Conservation (phyloP, 192 early-diverging fungal species). For the Irineochytrium annulatum region DNA sequence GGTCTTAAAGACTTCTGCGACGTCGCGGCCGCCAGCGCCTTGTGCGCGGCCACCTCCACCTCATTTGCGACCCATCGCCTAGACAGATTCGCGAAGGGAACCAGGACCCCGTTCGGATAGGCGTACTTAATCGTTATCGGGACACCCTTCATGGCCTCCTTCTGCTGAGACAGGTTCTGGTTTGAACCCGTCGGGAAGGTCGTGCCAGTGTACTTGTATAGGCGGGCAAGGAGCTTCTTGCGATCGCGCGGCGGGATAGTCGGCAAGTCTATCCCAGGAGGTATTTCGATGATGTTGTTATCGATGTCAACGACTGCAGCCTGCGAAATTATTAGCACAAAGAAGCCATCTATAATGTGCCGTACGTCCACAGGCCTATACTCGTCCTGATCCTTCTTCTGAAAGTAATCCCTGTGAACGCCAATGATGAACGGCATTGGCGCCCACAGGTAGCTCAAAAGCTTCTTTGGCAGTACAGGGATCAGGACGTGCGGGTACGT, state of each 20-base stretch:
- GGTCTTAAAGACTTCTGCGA: not conserved
- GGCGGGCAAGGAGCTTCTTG: constrained; percentile 55
- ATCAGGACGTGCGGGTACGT: constrained; percentile 77
- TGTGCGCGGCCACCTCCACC: constrained; percentile 11
- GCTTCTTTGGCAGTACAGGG: constrained; percentile 61
- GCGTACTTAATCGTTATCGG: constrained; percentile 56
- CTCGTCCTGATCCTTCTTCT: constrained; percentile 42
- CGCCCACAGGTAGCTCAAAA: constrained; percentile 64
- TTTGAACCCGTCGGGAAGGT: constrained; percentile 26
- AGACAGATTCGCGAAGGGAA: constrained; percentile 11
- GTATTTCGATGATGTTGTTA: constrained; percentile 53
- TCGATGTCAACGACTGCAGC: constrained; percentile 64
- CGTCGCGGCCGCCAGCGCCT: not conserved
- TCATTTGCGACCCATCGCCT: constrained; percentile 18
- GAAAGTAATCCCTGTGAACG: constrained; percentile 52
- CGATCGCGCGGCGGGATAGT: constrained; percentile 57
- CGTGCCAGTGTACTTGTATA: constrained; percentile 55
- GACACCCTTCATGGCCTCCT: constrained; percentile 35
- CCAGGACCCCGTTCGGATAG: constrained; percentile 50
- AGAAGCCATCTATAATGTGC: not conserved
- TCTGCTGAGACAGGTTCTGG: not conserved
- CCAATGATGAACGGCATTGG: constrained; percentile 79
- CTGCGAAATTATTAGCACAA: constrained; percentile 14
- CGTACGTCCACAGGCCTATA: constrained; percentile 63
- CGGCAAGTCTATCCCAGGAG: constrained; percentile 32